phyloP scores from a whole-genome alignment of 768 basidiomycete genomes.

The Mycena galopus region DNA sequence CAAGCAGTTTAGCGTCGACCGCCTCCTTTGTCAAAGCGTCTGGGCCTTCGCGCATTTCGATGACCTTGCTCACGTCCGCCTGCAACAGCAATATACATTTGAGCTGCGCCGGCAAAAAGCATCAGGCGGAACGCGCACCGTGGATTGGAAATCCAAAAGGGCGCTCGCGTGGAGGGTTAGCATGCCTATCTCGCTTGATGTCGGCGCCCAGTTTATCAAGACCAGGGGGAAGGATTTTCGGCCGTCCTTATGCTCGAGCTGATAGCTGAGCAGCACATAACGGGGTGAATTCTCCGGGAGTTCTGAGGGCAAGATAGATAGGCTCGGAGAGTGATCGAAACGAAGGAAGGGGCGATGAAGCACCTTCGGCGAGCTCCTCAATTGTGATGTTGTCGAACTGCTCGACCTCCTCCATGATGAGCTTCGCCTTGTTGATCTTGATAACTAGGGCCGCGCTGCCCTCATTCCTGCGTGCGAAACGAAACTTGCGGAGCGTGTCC shows the following conservation, averaged over 20 bases:
- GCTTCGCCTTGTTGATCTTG: slow-evolving; percentile 89
- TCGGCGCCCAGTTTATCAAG: slow-evolving; percentile 91
- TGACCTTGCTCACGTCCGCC: slow-evolving; percentile 83
- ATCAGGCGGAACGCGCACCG: slow-evolving; percentile 60
- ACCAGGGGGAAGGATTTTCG: slow-evolving; percentile 88
- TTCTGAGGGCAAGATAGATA: slow-evolving; percentile 64
- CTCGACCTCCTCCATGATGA: slow-evolving; percentile 88
- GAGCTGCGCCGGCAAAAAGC: neutral
- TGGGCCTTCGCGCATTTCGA: slow-evolving; percentile 86
- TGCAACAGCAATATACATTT: slow-evolving; percentile 42
- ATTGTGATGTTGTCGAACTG: slow-evolving; percentile 82
- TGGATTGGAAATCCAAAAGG: slow-evolving; percentile 81
- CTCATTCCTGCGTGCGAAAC: slow-evolving; percentile 75
- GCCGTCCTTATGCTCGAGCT: slow-evolving; percentile 84
- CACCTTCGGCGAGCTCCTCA: slow-evolving; percentile 91
- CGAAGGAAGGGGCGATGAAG: slow-evolving; percentile 18
- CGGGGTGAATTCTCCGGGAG: slow-evolving; percentile 90
- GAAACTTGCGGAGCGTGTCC: slow-evolving; percentile 85
- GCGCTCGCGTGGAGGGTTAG: slow-evolving; percentile 89
- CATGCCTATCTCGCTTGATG: slow-evolving; percentile 79
- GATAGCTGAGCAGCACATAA: slow-evolving; percentile 88
- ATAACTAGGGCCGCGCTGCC: slow-evolving; percentile 86
- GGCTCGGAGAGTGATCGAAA: neutral
- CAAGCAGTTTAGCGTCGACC: slow-evolving; percentile 73
- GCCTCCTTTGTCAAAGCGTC: slow-evolving; percentile 82